Conservation (phyloP, 129 eudicot species). For the Gnaphalium uliginosum region DNA sequence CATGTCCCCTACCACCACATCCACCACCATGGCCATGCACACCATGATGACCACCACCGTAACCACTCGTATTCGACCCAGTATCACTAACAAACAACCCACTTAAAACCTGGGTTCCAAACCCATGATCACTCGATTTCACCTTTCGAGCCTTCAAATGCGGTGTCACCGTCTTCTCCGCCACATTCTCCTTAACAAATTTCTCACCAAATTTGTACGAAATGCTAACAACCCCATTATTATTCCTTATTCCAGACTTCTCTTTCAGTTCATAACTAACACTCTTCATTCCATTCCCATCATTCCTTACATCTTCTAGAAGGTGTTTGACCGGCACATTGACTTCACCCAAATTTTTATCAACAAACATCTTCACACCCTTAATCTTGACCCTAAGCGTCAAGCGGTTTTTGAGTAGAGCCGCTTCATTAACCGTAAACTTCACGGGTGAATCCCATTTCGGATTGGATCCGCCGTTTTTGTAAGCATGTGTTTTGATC, state of each 20-base stretch:
- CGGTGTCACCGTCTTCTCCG: background rate
- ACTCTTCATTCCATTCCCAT: background rate
- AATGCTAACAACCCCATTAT: background rate
- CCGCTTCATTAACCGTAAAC: background rate
- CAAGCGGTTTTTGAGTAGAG: background rate
- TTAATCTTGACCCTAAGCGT: background rate
- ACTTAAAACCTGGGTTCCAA: background rate
- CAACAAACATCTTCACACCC: background rate
- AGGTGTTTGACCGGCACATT: background rate
- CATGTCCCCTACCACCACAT: too few species aligned
- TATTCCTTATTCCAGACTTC: too few species aligned
- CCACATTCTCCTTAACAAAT: background rate
- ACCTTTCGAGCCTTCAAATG: background rate
- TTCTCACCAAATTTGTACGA: background rate
- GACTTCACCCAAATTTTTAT: background rate
- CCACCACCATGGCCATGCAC: background rate
- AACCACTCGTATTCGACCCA: too few species aligned
- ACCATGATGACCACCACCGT: background rate
- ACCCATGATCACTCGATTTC: background rate
- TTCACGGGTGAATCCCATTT: background rate
- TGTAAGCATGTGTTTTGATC: background rate
- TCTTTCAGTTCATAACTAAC: background rate
- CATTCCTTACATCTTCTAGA: background rate
- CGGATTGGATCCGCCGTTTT: background rate
- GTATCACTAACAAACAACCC: background rate